phyloP scores from a whole-genome alignment of 306 rosid genomes.

The Mimosa pudica region DNA sequence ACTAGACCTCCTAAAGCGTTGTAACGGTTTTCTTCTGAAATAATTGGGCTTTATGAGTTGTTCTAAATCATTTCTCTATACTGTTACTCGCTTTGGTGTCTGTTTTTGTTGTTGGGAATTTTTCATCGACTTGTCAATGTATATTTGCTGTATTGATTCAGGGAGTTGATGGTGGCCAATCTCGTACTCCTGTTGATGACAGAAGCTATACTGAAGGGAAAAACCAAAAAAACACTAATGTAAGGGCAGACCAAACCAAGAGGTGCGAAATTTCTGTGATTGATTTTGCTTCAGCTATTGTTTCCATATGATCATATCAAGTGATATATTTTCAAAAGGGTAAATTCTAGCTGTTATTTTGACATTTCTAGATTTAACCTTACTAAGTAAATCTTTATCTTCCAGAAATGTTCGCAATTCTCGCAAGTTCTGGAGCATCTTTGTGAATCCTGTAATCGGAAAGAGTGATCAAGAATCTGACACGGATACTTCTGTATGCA shows the following conservation, averaged over 20 bases:
- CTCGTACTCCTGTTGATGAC: conserved; percentile 44
- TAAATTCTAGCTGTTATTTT: neutral
- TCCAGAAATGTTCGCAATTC: conserved; percentile 52
- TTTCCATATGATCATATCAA: conserved; percentile 22
- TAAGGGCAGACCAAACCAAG: conserved; percentile 45
- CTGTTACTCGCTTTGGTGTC: neutral
- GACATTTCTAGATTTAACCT: conserved; percentile 6
- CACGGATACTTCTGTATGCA: conserved; percentile 58
- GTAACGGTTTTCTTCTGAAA: conserved; percentile 16
- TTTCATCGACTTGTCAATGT: conserved; percentile 23
- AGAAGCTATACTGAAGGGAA: conserved; percentile 47
- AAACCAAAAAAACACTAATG: conserved; percentile 51
- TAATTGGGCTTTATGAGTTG: conserved; percentile 17
- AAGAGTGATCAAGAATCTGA: conserved; percentile 55
- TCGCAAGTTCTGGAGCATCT: conserved; percentile 64
- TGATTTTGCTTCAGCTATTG: conserved; percentile 27
- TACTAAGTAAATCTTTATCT: conserved; percentile 5
- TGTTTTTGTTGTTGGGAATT: conserved; percentile 16
- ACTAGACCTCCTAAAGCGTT: conserved; percentile 16
- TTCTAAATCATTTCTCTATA: conserved; percentile 17
- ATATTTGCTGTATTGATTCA: conserved; percentile 31
- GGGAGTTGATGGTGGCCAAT: conserved; percentile 62
- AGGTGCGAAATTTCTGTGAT: conserved; percentile 47
- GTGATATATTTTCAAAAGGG: conserved; percentile 24
- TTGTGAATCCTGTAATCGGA: conserved; percentile 51